Evolutionary conservation across 192 early-diverging fungal species (phyloP).

Genomic region (Gigaspora rosea): DNA sequence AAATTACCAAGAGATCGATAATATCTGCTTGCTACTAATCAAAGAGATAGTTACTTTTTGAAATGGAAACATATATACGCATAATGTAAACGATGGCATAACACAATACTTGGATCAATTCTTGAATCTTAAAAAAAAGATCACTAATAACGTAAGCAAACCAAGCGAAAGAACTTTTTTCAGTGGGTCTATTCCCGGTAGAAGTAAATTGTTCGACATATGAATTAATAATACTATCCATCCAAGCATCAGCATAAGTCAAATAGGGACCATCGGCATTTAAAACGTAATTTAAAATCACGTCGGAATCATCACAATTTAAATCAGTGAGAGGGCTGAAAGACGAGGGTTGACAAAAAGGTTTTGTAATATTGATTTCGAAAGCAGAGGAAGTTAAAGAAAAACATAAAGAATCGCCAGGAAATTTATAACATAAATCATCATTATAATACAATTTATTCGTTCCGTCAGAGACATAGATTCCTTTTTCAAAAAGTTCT

Average conservation of each 20-base stretch:
- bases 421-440: slow-evolving; percentile 43
- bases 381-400: neutral
- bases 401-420: neutral
- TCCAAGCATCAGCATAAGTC: slow-evolving; percentile 49
- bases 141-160: slow-evolving; percentile 51
- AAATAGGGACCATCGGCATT: slow-evolving; percentile 48
- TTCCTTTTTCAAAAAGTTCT: slow-evolving; percentile 41
- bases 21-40: slow-evolving; percentile 60
- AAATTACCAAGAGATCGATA: slow-evolving; percentile 78
- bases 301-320: neutral
- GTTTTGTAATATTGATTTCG: too few species aligned
- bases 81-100: too few species aligned
- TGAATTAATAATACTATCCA: slow-evolving; percentile 51
- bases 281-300: slow-evolving; percentile 57
- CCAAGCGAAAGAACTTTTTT: slow-evolving; percentile 58
- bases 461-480: slow-evolving; percentile 33
- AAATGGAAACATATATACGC: too few species aligned
- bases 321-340: too few species aligned
- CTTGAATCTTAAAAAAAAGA: slow-evolving; percentile 60
- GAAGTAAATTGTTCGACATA: slow-evolving; percentile 33
- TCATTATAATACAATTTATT: slow-evolving; percentile 38
- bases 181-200: slow-evolving; percentile 36
- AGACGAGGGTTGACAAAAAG: too few species aligned
- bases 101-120: slow-evolving; percentile 54
- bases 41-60: neutral